Evolutionary conservation across 225 moss, liverwort and hornwort species (phyloP), one percentile per base, ranked within the genome.

Genomic region (Ulota crispa): DNA sequence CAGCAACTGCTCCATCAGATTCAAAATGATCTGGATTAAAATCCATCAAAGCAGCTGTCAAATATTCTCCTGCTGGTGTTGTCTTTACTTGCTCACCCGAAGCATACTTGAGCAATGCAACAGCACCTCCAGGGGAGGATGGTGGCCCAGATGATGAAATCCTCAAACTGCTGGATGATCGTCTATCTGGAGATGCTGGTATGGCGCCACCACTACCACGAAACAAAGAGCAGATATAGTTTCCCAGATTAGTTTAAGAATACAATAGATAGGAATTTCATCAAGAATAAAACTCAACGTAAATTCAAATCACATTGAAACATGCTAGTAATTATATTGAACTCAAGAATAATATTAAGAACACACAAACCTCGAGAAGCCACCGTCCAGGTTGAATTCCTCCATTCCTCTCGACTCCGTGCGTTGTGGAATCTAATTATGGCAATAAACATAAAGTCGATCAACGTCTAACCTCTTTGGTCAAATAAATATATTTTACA

Each of bases 31-130:
- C 96, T 9, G 99, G 93, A 77, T 94, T 90, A 78, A 99, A 99
- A 80, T 99, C 96, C 88, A 93, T 85, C 75, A 99, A 86, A 55
- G 96, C 96, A 57, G 96, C 94, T 74, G 96, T 99, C 86, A 99
- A 83, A 79, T 99, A 99, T 76, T 99, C 99, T 66, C 99, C 99
- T 53, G 99, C 99, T 78, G 96, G 99, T 64, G 99, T 96, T 64
- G 91, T 93, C 69, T 95, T 99, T 19, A 79, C 85, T 73, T 83
- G 82, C 76, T 92, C 92, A 67, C 72, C 88, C 59, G 90, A 83
- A 28, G 85, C 88, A 70, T 82, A 83, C 82, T 88, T 93, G 31
- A 94, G 66, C 55, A 99, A 70, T 19, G 94, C 94, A 85, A 85
- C 83, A 26, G 89, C 86, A 37, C 95, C 91, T 70, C 95, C 95